These are phyloP conservation scores for Emergomyces orientalis DNA, from an alignment of 2,329 filamentous ascomycete species.

Conservation along the genomic window DNA sequence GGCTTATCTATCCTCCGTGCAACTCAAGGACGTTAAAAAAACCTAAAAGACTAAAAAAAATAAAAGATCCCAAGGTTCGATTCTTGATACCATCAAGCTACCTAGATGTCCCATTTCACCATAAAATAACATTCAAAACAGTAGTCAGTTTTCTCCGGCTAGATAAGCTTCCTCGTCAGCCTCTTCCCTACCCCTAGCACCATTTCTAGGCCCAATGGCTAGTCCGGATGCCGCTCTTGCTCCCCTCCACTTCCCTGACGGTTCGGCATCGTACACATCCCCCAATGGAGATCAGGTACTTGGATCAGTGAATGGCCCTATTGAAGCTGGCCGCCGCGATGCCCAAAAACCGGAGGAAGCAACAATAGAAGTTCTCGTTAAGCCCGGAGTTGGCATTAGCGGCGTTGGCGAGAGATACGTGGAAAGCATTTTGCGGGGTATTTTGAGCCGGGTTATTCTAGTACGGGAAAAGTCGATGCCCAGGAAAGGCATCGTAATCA, in stretches of 20 bases:
- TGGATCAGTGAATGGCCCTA: conserved; percentile 80
- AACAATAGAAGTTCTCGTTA: conserved; percentile 77
- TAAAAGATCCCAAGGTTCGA: not conserved
- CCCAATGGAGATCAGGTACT: conserved; percentile 64
- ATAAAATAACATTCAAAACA: not conserved
- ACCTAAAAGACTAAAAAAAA: not conserved
- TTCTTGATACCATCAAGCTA: not conserved
- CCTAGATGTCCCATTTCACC: not conserved
- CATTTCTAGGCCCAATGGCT: conserved; percentile 22
- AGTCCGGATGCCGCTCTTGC: conserved; percentile 28
- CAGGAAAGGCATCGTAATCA: conserved; percentile 36
- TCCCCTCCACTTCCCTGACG: conserved; percentile 30
- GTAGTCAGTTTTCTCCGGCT: conserved; percentile 4
- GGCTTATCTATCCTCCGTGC: not conserved
- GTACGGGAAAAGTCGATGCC: conserved; percentile 36
- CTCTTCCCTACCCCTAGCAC: not conserved
- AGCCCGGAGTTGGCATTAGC: conserved; percentile 75
- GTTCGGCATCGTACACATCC: conserved; percentile 35
- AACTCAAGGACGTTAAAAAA: not conserved
- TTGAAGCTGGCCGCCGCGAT: conserved; percentile 79
- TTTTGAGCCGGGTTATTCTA: conserved; percentile 33
- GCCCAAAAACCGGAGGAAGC: conserved; percentile 81
- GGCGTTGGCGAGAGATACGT: conserved; percentile 77
- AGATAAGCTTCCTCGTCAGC: not conserved
- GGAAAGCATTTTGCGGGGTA: conserved; percentile 46